These are phyloP conservation scores for Exophiala bonariae DNA, from an alignment of 2,329 filamentous ascomycete genomes.

Conservation along the genomic window DNA sequence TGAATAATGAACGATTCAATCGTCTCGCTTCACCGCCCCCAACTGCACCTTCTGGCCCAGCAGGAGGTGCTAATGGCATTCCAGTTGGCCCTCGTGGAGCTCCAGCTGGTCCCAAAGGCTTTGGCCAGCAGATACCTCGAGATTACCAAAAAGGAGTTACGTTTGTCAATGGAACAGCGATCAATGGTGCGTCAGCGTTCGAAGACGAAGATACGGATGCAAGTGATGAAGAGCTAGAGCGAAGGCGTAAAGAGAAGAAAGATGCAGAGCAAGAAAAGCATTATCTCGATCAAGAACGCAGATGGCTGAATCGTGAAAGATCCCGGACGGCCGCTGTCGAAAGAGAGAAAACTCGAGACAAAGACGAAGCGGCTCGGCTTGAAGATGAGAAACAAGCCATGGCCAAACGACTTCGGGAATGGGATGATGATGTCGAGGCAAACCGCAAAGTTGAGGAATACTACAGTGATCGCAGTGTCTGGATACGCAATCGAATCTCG, in stretches of 20 bases:
- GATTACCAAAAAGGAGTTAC: conserved; percentile 75
- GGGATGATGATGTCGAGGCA: conserved; percentile 86
- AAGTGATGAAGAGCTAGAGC: conserved; percentile 81
- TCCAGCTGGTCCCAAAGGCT: conserved; percentile 69
- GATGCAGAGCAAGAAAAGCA: conserved; percentile 75
- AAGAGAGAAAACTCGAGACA: conserved; percentile 78
- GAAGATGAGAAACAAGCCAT: conserved; percentile 66
- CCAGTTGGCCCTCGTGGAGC: conserved; percentile 74
- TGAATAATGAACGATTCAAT: conserved; percentile 63
- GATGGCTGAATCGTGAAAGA: conserved; percentile 87
- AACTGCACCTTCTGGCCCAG: conserved; percentile 61
- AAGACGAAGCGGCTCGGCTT: conserved; percentile 67
- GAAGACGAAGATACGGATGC: conserved; percentile 88
- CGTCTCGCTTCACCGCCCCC: conserved; percentile 70
- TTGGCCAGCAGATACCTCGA: conserved; percentile 63
- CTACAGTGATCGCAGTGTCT: conserved; percentile 81
- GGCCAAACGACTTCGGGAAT: conserved; percentile 72
- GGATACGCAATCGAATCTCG: conserved; percentile 76
- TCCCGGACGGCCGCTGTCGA: conserved; percentile 81
- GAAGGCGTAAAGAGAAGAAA: conserved; percentile 68
- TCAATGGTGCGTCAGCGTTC: conserved; percentile 57
- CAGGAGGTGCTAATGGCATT: conserved; percentile 68
- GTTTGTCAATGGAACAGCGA: conserved; percentile 77
- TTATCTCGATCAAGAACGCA: conserved; percentile 81
- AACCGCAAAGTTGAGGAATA: conserved; percentile 73